Conservation (phyloP, 768 basidiomycete species). For the Trametopsis cervina region DNA sequence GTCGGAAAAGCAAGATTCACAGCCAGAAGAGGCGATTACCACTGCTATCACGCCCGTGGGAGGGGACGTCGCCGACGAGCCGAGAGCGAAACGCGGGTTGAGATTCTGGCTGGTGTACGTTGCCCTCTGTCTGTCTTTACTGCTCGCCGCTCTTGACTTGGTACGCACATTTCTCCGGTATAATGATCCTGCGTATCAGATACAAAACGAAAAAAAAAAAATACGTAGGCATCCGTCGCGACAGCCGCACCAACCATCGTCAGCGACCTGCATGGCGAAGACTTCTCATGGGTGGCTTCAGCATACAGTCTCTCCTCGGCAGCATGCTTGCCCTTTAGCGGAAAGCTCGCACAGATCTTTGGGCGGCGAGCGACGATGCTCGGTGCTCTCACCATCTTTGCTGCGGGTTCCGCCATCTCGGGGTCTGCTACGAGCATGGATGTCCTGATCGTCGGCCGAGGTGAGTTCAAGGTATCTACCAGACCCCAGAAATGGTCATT, state of each 20-base stretch:
- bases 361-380: slow-evolving; percentile 20
- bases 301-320: slow-evolving; percentile 28
- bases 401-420: slow-evolving; percentile 28
- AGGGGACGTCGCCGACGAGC: neutral
- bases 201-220: too few relatives aligned
- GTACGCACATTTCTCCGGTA: neutral
- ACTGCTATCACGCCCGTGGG: too few relatives aligned
- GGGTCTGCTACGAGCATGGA: slow-evolving; percentile 28
- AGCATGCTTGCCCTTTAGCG: slow-evolving; percentile 26
- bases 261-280: slow-evolving; percentile 17
- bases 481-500: neutral
- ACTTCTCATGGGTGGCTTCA: slow-evolving; percentile 27
- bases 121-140: slow-evolving; percentile 7
- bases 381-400: slow-evolving; percentile 19
- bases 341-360: slow-evolving; percentile 21
- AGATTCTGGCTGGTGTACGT: slow-evolving; percentile 9
- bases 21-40: too few relatives aligned
- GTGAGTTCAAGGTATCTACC: slow-evolving; percentile 5
- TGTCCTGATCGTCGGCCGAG: slow-evolving; percentile 29
- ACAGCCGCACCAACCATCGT: slow-evolving; percentile 25
- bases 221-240: slow-evolving; percentile 18
- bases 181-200: neutral
- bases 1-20: too few relatives aligned
- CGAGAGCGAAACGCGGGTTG: slow-evolving; percentile 1
- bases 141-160: slow-evolving; percentile 6